Evolutionary conservation across 2,329 filamentous ascomycete genomes (phyloP), one percentile per base, ranked within the genome.

Genomic region (Setomelanomma holmii): DNA sequence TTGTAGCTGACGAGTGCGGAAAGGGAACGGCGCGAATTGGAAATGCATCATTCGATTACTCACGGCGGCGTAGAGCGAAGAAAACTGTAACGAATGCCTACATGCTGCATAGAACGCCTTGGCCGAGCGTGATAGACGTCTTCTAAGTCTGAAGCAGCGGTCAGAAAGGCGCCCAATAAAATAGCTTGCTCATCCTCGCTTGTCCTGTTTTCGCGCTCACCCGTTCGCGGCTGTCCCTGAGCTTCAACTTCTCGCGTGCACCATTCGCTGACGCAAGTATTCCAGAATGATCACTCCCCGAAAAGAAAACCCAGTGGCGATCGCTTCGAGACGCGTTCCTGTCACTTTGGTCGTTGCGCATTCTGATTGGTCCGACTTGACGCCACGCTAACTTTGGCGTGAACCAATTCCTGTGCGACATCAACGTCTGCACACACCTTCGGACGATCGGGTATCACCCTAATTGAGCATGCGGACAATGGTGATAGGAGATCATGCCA

Each of bases 391-490:
- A 57, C 51, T 56, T 51, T 57, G 53, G 51, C 46, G 45, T 34
- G 51, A 58, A 50, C 60, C 60, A 63, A 56, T 59, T 55, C 45
- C 50, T 49, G 53, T 55, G 51, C 60, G 45, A 63, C 60, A 52
- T 57, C 41, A 36, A 24, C 45, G n/a, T 51, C 40, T 30, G 53
- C 43, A 35, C 36, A 45, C 42, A 48, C 45, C 40, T 46, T 52
- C 20, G 23, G 33, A 24, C 6, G 40, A 11, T 46, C 42, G 40
- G 36, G 47, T 47, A 27, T 43, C 51, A 49, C 44, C 42, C 41
- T 20, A 33, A 35, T 41, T 24, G 45, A 34, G 43, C n/a, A 22
- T 23, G 23, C n/a, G 24, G 40, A 42, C 4, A 43, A 34, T 22
- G 17, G 35, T 40, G 41, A 56, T 44, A 49, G 54, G 42, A 55